These are phyloP conservation scores for Toxicodendron radicans DNA, from an alignment of 345 rosid genomes.

Conservation along the genomic window DNA sequence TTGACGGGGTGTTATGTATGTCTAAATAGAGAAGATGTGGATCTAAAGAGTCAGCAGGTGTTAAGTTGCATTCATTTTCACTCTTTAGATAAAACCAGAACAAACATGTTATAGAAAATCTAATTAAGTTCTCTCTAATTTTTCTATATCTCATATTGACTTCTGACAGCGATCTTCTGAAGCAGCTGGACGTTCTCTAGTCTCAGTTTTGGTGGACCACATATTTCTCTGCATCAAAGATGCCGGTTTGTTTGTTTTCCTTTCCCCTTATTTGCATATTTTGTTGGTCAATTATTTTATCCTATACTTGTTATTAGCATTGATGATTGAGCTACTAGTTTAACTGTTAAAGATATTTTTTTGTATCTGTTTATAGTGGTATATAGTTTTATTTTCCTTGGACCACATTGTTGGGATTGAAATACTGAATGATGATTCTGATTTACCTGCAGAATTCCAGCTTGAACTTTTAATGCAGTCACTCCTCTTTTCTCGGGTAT, in stretches of 20 bases:
- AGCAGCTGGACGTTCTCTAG: conserved; percentile 48
- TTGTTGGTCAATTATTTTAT: background rate
- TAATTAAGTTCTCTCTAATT: conserved; percentile 12
- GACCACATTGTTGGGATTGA: background rate
- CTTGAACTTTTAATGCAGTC: conserved; percentile 96
- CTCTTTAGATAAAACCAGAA: background rate
- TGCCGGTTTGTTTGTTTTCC: conserved; percentile 61
- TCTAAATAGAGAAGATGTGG: conserved; percentile 93
- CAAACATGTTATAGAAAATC: conserved; percentile 2
- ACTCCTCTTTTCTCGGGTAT: conserved; percentile 91
- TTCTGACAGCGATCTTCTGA: conserved; percentile 2
- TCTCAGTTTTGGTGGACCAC: conserved; percentile 91
- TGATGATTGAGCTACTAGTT: conserved; percentile 1
- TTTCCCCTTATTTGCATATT: background rate
- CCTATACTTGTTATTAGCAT: background rate
- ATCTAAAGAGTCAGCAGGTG: conserved; percentile 86
- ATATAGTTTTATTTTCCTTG: background rate
- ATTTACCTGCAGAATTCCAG: conserved; percentile 75
- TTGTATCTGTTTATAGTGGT: conserved; percentile 14
- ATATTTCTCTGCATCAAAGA: conserved; percentile 94
- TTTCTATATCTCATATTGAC: conserved; percentile 28
- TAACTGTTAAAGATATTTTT: conserved; percentile 13
- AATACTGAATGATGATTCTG: conserved; percentile 15
- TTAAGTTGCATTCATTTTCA: conserved; percentile 8
- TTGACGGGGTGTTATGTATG: conserved; percentile 89